Conservation (phyloP, 1,284 basidiomycete genomes). For the Heliocybe sulcata region DNA sequence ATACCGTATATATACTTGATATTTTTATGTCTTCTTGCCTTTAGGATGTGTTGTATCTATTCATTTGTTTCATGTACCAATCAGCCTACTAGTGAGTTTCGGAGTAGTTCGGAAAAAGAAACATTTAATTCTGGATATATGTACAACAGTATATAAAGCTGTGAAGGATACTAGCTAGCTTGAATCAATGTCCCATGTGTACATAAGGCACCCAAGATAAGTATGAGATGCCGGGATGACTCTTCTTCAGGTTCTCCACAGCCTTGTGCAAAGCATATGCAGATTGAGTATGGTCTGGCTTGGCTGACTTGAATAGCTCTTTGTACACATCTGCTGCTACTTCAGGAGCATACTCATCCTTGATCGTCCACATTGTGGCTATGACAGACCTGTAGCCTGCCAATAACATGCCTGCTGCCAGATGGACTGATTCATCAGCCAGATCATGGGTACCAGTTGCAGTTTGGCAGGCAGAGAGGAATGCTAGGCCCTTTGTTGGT, state of each 20-base stretch:
- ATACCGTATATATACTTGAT: no score
- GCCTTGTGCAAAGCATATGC: not conserved
- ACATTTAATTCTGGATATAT: no score
- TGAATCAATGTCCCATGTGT: no score
- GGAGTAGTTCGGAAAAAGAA: no score
- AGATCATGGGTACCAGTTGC: not conserved
- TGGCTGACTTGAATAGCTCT: not conserved
- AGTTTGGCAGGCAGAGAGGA: conserved; percentile 1
- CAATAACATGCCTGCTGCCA: conserved; percentile 3
- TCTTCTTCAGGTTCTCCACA: not conserved
- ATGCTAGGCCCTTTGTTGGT: not conserved
- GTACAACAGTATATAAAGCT: no score
- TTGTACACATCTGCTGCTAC: not conserved
- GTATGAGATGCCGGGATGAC: not conserved
- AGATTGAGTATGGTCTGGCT: not conserved
- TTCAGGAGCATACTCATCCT: not conserved
- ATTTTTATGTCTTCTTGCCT: no score
- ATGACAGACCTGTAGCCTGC: conserved; percentile 1
- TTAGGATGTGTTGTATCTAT: no score
- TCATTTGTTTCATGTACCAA: no score
- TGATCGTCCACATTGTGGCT: conserved; percentile 2
- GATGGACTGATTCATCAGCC: conserved; percentile 2
- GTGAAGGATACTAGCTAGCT: no score
- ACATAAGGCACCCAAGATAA: conserved; percentile 5
- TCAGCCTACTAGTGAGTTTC: no score